Evolutionary conservation across 108 stramenopile genomes (phyloP), one percentile per base, ranked within the genome.

Genomic region (Fragilariopsis cylindrus): DNA sequence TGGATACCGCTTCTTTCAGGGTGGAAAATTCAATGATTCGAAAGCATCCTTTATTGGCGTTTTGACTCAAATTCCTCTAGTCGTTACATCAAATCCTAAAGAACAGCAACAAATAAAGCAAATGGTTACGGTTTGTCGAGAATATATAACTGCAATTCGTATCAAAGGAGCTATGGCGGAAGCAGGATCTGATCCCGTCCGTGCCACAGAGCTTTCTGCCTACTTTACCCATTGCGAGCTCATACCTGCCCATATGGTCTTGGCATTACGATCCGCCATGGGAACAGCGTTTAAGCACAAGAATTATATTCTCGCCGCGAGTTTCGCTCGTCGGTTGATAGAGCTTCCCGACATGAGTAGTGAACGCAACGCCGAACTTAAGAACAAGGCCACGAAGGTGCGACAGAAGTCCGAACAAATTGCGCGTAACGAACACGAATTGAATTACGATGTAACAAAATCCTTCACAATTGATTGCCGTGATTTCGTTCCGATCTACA

Each of bases 191-290:
- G 93, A 96, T 65, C 88, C 94, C 55, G 93, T 94, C 12, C 90
- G 98, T 62, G 81, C 87, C 40, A 96, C 97, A 7, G 99, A 99
- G 78, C 94, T 99, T 15, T 91, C 97, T 40, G 99, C 99, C 7
- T 99, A 98, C 89, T 97, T 99, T 75, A 99, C 99, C n/a, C 98
- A 98, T 85, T 99, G 98, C 84, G 96, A 98, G 73, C 85, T 99
- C 67, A 97, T 97, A 73, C 97, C 99, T 16, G 89, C 92, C 16
- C 99, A 99, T 81, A 76, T 98, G 73, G 81, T 99, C 13, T 87
- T 99, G 53, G 97, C 96, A 6, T 91, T 99, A 12, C 91, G 98
- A 68, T 87, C 96, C 82, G 99, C 99, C 64, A 99, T 99, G 99
- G 95, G 95, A 48, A 85, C 93, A 45, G 97, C 98, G 42, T 99